Evolutionary conservation across 106 monocot genomes (phyloP).

Genomic region (Dendrobium nobile): DNA sequence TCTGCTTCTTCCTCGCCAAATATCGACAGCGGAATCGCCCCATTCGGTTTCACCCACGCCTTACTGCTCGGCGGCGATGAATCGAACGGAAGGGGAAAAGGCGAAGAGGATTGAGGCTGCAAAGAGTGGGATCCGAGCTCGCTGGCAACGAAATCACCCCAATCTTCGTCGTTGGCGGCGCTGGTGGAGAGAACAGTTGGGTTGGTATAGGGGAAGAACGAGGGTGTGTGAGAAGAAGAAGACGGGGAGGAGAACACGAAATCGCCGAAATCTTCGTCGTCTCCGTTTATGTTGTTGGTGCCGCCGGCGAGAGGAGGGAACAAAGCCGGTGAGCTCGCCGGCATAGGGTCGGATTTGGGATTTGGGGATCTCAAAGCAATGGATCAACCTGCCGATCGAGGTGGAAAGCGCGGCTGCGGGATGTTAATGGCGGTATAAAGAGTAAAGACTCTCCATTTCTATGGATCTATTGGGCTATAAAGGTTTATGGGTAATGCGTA

Average conservation of each 20-base stretch:
- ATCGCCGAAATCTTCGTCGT: conserved; percentile 12
- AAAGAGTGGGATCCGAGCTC: neutral
- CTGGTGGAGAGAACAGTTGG: neutral
- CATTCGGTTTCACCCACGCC: neutral
- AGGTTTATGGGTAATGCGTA: no score
- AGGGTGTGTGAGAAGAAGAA: neutral
- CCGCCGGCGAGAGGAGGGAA: neutral
- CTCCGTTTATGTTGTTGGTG: neutral
- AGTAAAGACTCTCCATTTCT: no score
- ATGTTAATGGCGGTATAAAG: no score
- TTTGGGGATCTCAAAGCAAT: neutral
- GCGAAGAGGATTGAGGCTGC: neutral
- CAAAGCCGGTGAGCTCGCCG: neutral
- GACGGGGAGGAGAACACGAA: conserved; percentile 5
- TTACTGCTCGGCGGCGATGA: no score
- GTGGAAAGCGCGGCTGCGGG: neutral
- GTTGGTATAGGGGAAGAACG: neutral
- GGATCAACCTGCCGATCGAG: neutral
- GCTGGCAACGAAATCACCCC: conserved; percentile 7
- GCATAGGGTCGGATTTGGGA: neutral
- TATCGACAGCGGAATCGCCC: conserved; percentile 3
- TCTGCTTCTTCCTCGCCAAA: conserved; percentile 5
- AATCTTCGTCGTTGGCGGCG: neutral
- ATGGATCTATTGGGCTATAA: no score
- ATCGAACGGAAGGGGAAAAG: neutral